These are phyloP conservation scores for Cladosporium sp. DNA, from an alignment of 2,329 filamentous ascomycete genomes.

Conservation along the genomic window DNA sequence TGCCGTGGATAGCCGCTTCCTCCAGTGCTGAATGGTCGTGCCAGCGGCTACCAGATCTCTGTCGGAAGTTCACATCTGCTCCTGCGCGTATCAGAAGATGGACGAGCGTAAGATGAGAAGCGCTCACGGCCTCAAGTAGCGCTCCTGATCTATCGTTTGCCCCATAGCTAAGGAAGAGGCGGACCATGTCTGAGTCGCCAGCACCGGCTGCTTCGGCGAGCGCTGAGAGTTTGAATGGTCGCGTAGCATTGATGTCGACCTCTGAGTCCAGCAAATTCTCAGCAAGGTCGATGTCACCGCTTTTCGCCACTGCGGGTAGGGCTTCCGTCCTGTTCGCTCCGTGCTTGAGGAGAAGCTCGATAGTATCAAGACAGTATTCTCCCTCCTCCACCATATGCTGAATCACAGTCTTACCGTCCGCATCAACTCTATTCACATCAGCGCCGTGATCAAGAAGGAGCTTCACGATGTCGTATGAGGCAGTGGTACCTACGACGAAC, in stretches of 20 bases:
- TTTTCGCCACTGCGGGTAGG: background rate
- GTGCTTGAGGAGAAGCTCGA: background rate
- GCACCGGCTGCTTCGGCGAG: background rate
- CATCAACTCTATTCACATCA: background rate
- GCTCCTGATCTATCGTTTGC: slow-evolving; percentile 6
- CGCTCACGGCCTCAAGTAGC: background rate
- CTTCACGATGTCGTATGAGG: background rate
- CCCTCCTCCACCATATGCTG: background rate
- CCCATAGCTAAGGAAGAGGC: background rate
- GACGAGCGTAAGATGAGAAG: background rate
- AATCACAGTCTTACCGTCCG: background rate
- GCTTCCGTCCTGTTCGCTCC: background rate
- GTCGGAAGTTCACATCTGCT: background rate
- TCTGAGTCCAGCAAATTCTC: background rate
- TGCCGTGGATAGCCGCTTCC: background rate
- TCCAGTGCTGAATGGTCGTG: background rate
- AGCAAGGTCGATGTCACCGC: background rate
- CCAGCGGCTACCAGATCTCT: background rate
- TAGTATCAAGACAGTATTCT: background rate
- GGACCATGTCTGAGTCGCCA: slow-evolving; percentile 4
- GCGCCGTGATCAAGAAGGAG: slow-evolving; percentile 10
- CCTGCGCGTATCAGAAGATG: background rate
- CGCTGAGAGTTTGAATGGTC: background rate
- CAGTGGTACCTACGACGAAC: background rate
- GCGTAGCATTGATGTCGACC: background rate